phyloP scores from a whole-genome alignment of 345 rosid species.

The Eucalyptus cladocalyx region DNA sequence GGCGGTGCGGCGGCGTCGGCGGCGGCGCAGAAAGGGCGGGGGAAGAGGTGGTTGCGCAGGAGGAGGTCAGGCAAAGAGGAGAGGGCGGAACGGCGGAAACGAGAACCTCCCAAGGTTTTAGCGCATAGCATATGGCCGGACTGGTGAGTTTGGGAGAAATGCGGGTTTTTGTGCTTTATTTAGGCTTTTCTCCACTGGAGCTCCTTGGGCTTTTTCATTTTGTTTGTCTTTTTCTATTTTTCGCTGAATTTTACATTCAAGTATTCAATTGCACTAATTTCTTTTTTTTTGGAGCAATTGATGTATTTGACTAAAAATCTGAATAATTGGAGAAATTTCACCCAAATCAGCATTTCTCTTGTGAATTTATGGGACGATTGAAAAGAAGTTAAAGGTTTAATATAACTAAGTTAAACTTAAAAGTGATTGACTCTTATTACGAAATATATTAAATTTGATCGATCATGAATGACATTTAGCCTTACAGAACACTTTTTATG shows the following conservation, averaged over 20 bases:
- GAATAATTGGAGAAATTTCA: not conserved
- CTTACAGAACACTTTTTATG: not conserved
- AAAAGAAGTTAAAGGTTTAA: not conserved
- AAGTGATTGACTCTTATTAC: not conserved
- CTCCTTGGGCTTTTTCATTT: not conserved
- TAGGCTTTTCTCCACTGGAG: not conserved
- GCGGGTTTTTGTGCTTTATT: not conserved
- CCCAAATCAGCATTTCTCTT: not conserved
- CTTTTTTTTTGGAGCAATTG: not conserved
- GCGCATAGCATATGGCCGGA: not conserved
- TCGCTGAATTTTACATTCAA: not conserved
- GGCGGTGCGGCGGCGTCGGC: not conserved
- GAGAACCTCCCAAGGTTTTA: slow-evolving; percentile 11
- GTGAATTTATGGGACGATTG: not conserved
- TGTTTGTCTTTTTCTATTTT: not conserved
- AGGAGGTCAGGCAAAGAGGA: not conserved
- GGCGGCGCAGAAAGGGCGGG: not conserved
- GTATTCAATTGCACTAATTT: not conserved
- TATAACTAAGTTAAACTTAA: not conserved
- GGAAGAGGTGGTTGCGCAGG: not conserved
- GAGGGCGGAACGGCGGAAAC: slow-evolving; percentile 13
- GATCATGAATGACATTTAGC: not conserved
- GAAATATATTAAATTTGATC: not conserved
- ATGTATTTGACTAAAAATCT: not conserved
- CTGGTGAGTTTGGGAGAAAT: not conserved